Evolutionary conservation across 2,329 filamentous ascomycete genomes (phyloP), one percentile per base, ranked within the genome.

Genomic region (Tympanopsis confertula): DNA sequence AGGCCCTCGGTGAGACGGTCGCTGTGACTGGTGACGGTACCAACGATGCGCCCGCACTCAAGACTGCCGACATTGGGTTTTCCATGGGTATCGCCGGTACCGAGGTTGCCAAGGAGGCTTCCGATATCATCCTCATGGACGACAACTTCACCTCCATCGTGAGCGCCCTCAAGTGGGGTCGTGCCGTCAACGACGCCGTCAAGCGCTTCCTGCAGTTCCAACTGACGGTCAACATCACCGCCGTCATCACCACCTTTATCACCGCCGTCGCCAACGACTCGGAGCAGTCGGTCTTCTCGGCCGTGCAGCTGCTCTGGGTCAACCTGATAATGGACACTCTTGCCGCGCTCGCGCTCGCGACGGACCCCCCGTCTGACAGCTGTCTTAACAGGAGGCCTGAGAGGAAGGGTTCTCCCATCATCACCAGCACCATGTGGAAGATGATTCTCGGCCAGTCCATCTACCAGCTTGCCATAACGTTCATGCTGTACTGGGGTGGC

Each of bases 261-360:
- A 87, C 86, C 12, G 83, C 87, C 20, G 83, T 94, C 7, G 76
- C 81, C 20, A 87, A 71, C 55, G 53, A 55, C 0, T 18, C 15
- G 10, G 30, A 17, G 10, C 10, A 15, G 10, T 86, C 86, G 35
- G 87, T 94, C 19, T 64, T 95, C 39, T 91, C 77, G 2, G 87
- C 87, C 10, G 87, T 94, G 19, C 88, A 95, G 59, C 73, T 95
- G 48, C 77, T 95, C 20, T 95, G 88, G 88, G 86, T 95, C 50
- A 95, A 94, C 52, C 67, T 95, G 49, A 95, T 95, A 62, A 95
- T 94, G 88, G 88, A 95, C 50, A 94, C 88, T 0, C 86, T 95
- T 42, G 88, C 87, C 18, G 87, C 87, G 13, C 69, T 94, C 29
- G 87, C 87, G 5, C 72, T 94, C 38, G 87, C 87, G 2, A 94